Percentiles rank a stretch among this genome's conserved stretches.
Conservation (phyloP, 2,329 filamentous ascomycete genomes). For the Nemania bipapillata region DNA sequence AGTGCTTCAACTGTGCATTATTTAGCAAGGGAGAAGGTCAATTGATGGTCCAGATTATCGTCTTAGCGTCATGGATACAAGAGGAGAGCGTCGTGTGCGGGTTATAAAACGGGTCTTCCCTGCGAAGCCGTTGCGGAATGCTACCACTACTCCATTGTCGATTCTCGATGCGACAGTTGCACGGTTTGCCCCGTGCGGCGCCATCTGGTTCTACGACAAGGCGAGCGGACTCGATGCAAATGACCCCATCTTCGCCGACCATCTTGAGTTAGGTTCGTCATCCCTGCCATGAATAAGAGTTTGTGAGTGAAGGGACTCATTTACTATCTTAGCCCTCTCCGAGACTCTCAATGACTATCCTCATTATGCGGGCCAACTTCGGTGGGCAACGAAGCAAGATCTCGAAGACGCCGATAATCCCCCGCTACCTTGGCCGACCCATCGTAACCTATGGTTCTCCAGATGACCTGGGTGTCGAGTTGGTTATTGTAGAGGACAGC, state of each 20-base stretch:
- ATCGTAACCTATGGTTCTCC: constrained; percentile 52
- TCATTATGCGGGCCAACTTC: constrained; percentile 57
- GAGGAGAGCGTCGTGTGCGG: constrained; percentile 28
- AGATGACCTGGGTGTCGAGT: constrained; percentile 57
- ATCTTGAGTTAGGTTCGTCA: constrained; percentile 38
- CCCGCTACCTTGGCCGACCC: constrained; percentile 50
- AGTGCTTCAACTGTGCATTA: neutral
- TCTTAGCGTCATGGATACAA: constrained; percentile 15
- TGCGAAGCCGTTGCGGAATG: constrained; percentile 1
- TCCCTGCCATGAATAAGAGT: no score
- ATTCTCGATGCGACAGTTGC: constrained; percentile 58
- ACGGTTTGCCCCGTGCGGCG: constrained; percentile 55
- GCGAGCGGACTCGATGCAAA: constrained; percentile 32
- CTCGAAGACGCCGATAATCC: constrained; percentile 37
- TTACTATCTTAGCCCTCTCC: constrained; percentile 45
- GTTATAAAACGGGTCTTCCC: constrained; percentile 42
- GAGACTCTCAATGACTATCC: constrained; percentile 55
- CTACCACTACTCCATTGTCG: constrained; percentile 49
- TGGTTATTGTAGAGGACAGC: constrained; percentile 50
- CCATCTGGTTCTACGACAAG: constrained; percentile 58
- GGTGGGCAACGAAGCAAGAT: constrained; percentile 50
- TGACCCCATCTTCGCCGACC: constrained; percentile 36
- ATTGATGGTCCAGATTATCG: neutral
- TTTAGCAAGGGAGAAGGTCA: neutral
- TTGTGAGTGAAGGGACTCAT: constrained; percentile 19